Conservation (phyloP, 1,284 basidiomycete species). For the Hemileia vastatrix region DNA sequence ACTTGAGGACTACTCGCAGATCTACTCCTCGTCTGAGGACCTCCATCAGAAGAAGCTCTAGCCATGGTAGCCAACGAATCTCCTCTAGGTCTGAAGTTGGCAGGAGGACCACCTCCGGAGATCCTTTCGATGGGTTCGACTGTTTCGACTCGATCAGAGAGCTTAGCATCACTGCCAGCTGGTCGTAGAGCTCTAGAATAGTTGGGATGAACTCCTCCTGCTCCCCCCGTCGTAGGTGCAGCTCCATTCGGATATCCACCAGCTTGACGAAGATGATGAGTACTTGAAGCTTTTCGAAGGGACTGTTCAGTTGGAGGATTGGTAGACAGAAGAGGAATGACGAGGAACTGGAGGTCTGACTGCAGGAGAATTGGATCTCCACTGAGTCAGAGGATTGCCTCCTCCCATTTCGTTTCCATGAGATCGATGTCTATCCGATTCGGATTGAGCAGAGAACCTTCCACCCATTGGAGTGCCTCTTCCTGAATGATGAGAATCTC, state of each 20-base stretch:
- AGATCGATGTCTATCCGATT: not conserved
- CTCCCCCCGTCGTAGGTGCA: not conserved
- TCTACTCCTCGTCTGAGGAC: conserved; percentile 25
- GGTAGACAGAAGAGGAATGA: conserved; percentile 46
- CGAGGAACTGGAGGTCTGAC: conserved; percentile 41
- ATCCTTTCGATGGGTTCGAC: too few relatives aligned
- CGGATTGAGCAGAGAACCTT: conserved; percentile 1
- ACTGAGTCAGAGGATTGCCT: conserved; percentile 3
- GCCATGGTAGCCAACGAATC: not conserved
- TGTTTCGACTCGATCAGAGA: too few relatives aligned
- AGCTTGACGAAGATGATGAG: conserved; percentile 45
- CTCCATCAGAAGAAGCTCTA: conserved; percentile 29
- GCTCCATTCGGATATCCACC: not conserved
- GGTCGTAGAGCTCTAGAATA: too few relatives aligned
- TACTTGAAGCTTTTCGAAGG: too few relatives aligned
- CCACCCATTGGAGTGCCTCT: conserved; percentile 3
- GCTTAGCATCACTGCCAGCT: too few relatives aligned
- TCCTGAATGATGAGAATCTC: too few relatives aligned
- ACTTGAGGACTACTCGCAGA: too few relatives aligned
- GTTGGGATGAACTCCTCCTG: not conserved
- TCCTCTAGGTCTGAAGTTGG: not conserved
- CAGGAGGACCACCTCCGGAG: too few relatives aligned
- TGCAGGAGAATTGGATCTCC: not conserved
- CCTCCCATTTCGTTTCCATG: not conserved
- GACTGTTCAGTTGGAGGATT: too few relatives aligned